Evolutionary conservation across 140 eudicot species (phyloP).

Genomic region (Cichorium intybus): DNA sequence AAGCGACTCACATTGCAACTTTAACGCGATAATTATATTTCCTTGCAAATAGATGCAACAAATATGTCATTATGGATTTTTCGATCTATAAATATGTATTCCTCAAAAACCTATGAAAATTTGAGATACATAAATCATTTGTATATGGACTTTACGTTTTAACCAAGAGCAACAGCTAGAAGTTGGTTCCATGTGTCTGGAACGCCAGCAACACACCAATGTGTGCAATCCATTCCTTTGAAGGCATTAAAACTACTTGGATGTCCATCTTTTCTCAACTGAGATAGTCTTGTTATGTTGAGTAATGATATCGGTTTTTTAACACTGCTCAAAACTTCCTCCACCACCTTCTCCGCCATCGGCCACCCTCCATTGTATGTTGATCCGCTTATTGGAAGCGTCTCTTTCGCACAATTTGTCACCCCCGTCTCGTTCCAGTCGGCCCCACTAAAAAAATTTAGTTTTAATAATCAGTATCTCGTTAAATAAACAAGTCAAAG

Average conservation of each 20-base stretch:
- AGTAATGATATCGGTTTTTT: constrained; percentile 40
- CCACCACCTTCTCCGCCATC: constrained; percentile 39
- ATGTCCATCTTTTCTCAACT: constrained; percentile 76
- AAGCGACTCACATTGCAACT: too few species aligned
- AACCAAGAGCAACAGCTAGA: constrained; percentile 31
- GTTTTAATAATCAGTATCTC: neutral
- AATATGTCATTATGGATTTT: neutral
- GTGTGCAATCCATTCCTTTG: constrained; percentile 71
- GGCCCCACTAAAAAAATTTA: constrained; percentile 36
- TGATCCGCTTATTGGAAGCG: constrained; percentile 41
- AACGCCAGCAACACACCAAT: constrained; percentile 77
- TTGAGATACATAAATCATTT: constrained; percentile 7
- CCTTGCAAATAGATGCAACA: neutral
- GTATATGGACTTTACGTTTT: neutral
- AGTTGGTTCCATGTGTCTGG: constrained; percentile 76
- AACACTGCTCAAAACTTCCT: constrained; percentile 42
- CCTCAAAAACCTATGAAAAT: neutral
- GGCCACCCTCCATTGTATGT: constrained; percentile 41
- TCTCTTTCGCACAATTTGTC: constrained; percentile 51
- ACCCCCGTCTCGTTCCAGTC: constrained; percentile 57
- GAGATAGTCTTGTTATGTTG: constrained; percentile 67
- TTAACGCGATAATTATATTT: too few species aligned
- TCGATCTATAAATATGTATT: neutral
- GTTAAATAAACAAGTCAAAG: neutral
- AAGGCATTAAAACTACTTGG: constrained; percentile 46